Percentiles rank a stretch among this genome's conserved stretches.
Conservation (phyloP, 192 early-diverging fungal species). For the Gryganskiella cystojenkinii region DNA sequence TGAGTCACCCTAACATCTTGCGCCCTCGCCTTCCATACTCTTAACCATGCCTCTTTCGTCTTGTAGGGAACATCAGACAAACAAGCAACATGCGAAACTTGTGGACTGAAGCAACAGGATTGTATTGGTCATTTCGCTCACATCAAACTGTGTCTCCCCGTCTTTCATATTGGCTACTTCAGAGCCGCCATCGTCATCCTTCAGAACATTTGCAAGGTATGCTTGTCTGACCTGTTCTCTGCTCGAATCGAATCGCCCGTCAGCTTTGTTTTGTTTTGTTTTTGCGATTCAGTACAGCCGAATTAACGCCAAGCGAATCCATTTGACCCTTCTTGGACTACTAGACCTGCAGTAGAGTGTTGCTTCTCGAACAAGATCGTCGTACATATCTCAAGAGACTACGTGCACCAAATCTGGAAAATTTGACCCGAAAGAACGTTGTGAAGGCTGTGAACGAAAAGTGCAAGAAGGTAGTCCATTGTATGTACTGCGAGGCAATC, state of each 20-base stretch:
- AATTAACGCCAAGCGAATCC: too few species aligned
- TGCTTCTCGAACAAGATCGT: slow-evolving; percentile 84
- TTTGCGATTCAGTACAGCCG: too few species aligned
- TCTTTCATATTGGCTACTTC: slow-evolving; percentile 99
- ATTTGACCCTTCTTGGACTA: too few species aligned
- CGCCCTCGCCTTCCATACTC: not conserved
- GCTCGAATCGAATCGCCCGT: too few species aligned
- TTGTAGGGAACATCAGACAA: slow-evolving; percentile 87
- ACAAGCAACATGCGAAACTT: slow-evolving; percentile 88
- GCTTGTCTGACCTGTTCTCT: not conserved
- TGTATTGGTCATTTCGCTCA: slow-evolving; percentile 98
- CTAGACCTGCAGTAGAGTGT: slow-evolving; percentile 88
- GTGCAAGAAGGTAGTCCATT: slow-evolving; percentile 90
- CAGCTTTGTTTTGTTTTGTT: too few species aligned
- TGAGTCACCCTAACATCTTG: slow-evolving; percentile 20
- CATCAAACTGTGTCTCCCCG: slow-evolving; percentile 90
- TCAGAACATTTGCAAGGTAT: slow-evolving; percentile 97
- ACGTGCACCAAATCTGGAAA: slow-evolving; percentile 83
- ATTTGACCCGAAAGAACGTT: slow-evolving; percentile 77
- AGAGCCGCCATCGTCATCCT: slow-evolving; percentile 87
- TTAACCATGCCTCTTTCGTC: not conserved
- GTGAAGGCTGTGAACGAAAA: slow-evolving; percentile 85
- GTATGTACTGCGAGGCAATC: slow-evolving; percentile 81
- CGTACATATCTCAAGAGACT: slow-evolving; percentile 76
- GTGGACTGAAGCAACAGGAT: slow-evolving; percentile 84